Base-by-base conservation (phyloP, 495 filamentous ascomycete genomes). In the Barbatosphaeria neglecta region DNA sequence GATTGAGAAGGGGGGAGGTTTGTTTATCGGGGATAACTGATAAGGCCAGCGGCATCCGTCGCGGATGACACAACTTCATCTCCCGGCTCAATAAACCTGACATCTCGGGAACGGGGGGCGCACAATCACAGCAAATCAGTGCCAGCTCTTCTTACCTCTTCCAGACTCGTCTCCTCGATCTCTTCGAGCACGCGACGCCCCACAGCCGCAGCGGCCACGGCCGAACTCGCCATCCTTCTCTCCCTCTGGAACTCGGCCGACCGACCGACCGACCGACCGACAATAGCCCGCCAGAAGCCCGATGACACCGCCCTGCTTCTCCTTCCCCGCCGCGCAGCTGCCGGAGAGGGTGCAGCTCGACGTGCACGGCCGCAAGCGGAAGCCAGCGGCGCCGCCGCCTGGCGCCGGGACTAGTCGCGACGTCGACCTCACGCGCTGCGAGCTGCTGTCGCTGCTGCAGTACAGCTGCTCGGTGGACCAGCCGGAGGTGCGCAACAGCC, bases 401-500 rank as follows among this genome's bases (percentile, higher is more conserved):
- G 27, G 27, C 27, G 8, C 27, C 27, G 3, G 9, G 3, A 13
- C 27, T 13, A 13, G 63, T 42, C 46, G 53, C 7, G 53, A 59
- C 31, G 63, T 83, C 51, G 72, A 86, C 41, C 65, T 93, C 15
- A 66, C 74, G 42, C 66, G 77, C 39, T 94, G 88, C 66, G 74
- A 82, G 58, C 69, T 93, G 24, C 60, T 84, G 45, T 81, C 86
- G 63, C 71, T 95, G 71, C 62, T 86, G 50, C 89, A 95, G 65
- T 94, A 92, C 64, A 76, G 79, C 3, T 94, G 89, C 61, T 68
- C 81, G 51, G 68, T 86, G 45, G 67, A 75, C 46, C 70, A 70
- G 2, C 68, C 79, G 33, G 70, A 72, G 18, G 54, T 70, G 31
- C 46, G 50, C 39, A 59, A 78, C 20, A 77, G 78, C 15, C 64